Percentiles rank a stretch among this genome's conserved stretches.
Conservation (phyloP, 2,329 filamentous ascomycete species). For the Trichoderma aggressivum region DNA sequence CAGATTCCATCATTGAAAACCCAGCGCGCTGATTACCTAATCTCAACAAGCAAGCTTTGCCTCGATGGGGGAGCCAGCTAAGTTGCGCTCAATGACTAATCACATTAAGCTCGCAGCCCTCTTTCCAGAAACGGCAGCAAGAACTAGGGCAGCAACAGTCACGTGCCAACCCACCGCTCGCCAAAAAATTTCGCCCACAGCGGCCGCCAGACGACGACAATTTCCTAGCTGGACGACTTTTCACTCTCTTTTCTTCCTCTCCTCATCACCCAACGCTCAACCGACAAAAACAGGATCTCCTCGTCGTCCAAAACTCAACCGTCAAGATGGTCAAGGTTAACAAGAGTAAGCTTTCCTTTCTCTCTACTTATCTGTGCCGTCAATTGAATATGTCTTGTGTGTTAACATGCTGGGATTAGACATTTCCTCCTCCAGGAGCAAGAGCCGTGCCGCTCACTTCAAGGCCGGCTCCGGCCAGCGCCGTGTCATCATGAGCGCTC, state of each 20-base stretch:
- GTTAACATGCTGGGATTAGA: slow-evolving; percentile 37
- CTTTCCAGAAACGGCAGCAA: neutral
- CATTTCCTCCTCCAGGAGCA: slow-evolving; percentile 80
- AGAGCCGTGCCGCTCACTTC: slow-evolving; percentile 99
- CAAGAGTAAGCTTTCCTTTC: slow-evolving; percentile 44
- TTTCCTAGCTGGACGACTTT: slow-evolving; percentile 6
- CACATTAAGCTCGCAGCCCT: neutral
- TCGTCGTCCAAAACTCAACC: slow-evolving; percentile 25
- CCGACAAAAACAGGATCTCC: slow-evolving; percentile 20
- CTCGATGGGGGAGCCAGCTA: neutral
- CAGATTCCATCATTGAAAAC: neutral
- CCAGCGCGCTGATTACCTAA: neutral
- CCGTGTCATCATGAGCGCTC: slow-evolving; percentile 95
- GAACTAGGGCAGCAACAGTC: neutral
- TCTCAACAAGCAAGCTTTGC: neutral
- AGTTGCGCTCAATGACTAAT: neutral
- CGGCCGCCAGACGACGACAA: slow-evolving; percentile 15
- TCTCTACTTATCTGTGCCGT: neutral
- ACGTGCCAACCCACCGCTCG: slow-evolving; percentile 17
- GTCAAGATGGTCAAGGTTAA: slow-evolving; percentile 70
- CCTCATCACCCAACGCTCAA: slow-evolving; percentile 30
- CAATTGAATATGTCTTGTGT: neutral
- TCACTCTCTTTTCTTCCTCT: slow-evolving; percentile 2
- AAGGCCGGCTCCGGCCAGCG: slow-evolving; percentile 89
- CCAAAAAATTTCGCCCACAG: slow-evolving; percentile 35